Evolutionary conservation across 2,329 filamentous ascomycete genomes (phyloP), one percentile per base, ranked within the genome.

Genomic region (Aspergillus sp.): DNA sequence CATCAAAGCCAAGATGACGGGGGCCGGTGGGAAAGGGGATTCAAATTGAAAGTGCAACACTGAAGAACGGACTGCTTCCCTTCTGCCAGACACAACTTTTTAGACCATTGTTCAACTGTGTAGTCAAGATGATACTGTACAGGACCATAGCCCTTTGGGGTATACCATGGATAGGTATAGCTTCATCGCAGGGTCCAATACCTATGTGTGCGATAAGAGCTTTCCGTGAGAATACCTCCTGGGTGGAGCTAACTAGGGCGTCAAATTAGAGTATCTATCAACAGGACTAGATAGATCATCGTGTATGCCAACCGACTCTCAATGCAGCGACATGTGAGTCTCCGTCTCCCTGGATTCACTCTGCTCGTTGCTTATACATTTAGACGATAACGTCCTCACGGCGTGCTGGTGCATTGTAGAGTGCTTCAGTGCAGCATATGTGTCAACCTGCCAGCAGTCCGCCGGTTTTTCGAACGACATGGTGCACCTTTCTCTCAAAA

Each of bases 291-390:
- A 7, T 20, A 10, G 4, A 13, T 42, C 40, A 14, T 33, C 33
- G 11, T 48, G 45, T 24, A 16, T 13, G 5, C 32, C 33, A 10
- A 26, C 4, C 14, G 32, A 48, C n/a, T 24, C 33, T 3, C 14
- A 11, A 17, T 48, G 45, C n/a, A 38, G 26, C 35, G 13, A 48
- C 45, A 41, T 41, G 45, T 48, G n/a, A 38, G 35, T 47, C 24
- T 26, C 14, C 13, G n/a, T 13, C 13, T n/a, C 2, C 2, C 14
- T 14, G 16, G 11, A 17, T 22, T 3, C 22, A 22, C 22, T 7
- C 30, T 17, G 17, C 11, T 7, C 30, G 14, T 16, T 17, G 17
- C 13, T 46, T 14, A 46, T n/a, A 13, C 17, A 19, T 17, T 32
- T 24, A 47, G 45, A 47, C 38, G 45, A 47, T 20, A 47, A 36